Base-by-base conservation (phyloP, 805 yeast genomes). In the Wickerhamomyces kurtzmanii region DNA sequence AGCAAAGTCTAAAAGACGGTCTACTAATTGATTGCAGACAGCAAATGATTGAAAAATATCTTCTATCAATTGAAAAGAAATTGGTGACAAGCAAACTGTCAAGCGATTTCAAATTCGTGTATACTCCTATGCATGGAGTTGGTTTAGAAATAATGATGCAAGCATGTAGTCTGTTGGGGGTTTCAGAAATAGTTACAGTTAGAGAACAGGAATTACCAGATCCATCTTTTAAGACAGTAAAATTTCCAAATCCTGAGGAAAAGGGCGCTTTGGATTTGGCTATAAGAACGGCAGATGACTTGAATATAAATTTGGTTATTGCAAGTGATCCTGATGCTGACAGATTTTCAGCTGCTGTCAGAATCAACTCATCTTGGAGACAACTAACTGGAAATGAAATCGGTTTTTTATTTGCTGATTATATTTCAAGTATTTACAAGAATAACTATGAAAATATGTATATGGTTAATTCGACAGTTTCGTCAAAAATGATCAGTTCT, bases 241-340 rank as follows among this genome's bases (percentile, higher is more conserved):
- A 52, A 24, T 89, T 89, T 43, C 98, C 98, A 5, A 89, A 89
- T 45, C 98, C 98, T 0, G 98, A 89, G 51, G 98, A 89, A 45
- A 71, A 75, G 37, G 96, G 96, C 3, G 97, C 97, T 0, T 59
- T 91, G 31, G 79, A 74, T 38, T 46, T 78, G 29, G 89, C 94
- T 0, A 75, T 76, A 12, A 28, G 47, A 8, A 49, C 54, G 3
- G 96, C 95, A 0, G 75, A 81, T 22, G 41, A 43, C 5, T 29
- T 37, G 1, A 48, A 54, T 3, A 51, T 67, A 15, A 47, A 56
- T 3, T 48, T 85, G 17, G 89, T 89, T 2, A 43, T 89, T 3
- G 95, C 96, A 1, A 89, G 80, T 51, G 98, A 89, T 47, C 98
- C 98, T 0, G 98, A 89, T 53, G 98, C 97, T 1, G 98, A 89